Base-by-base conservation (phyloP, 495 filamentous ascomycete genomes). In the Penicillium coffeae region DNA sequence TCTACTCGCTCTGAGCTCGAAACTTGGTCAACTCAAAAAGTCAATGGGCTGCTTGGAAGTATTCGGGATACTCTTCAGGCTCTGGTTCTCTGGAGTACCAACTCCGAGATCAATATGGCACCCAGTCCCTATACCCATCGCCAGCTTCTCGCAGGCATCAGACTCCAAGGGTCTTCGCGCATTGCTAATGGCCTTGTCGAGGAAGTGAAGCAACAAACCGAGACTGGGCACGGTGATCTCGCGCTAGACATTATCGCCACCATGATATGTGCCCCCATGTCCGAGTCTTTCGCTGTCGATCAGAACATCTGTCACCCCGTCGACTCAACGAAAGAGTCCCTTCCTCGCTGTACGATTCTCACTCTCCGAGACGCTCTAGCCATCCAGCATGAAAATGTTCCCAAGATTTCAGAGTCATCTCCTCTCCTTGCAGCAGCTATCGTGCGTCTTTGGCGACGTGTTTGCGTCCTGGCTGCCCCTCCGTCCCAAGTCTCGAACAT, bases 61-160 rank as follows among this genome's bases (percentile, higher is more conserved):
- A 63, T 94, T 38, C 75, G 85, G 30, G 71, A 78, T 42, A 83
- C 83, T 1, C 70, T 95, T 7, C 83, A 86, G 40, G 72, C 73
- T 4, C 78, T 96, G 0, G 71, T 87, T 1, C 68, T 82, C 14
- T 96, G 92, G 93, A 83, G 77, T 35, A 68, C 84, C 3, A 77
- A 81, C 44, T 77, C 80, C 0, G 78, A 79, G 7, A 72, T 86
- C 16, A 83, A 76, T 49, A 78, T 79, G 47, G 79, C 84, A 32
- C 86, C 89, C 7, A 80, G 86, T 1, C 75, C 77, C 12, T 96
- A 95, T 66, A 89, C 87, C 0, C 88, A 92, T 60, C 82, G 86
- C 12, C 87, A 89, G 47, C 65, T 93, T 6, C 68, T 87, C 12
- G 70, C 77, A 0, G 83, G 80, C 0, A 65, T 85, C 45, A 78